Evolutionary conservation across 169 alveolate genomes (phyloP).

Genomic region (Ichthyophthirius multifiliis): DNA sequence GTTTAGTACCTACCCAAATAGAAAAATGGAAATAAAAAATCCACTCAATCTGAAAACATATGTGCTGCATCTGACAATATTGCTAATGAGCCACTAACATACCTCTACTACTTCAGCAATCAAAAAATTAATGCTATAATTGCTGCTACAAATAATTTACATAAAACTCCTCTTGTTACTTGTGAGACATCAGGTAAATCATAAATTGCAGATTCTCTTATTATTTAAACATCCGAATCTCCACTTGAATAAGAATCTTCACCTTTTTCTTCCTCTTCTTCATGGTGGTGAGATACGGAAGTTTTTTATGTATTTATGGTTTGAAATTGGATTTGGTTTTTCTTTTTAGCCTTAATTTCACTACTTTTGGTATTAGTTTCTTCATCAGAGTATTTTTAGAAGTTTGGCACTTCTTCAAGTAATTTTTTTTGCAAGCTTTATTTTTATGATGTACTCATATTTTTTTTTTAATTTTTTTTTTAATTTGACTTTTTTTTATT

Average conservation of each 20-base stretch:
- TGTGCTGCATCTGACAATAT: conserved; percentile 90
- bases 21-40: conserved; percentile 90
- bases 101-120: conserved; percentile 58
- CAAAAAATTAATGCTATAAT: conserved; percentile 14
- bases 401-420: conserved; percentile 4
- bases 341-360: background rate
- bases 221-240: background rate
- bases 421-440: no score
- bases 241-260: background rate
- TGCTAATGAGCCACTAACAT: conserved; percentile 59
- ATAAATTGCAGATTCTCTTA: conserved; percentile 9
- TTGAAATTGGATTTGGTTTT: background rate
- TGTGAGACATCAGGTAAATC: conserved; percentile 34
- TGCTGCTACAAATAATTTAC: conserved; percentile 16
- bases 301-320: background rate
- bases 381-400: background rate
- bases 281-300: background rate
- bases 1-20: conserved; percentile 82
- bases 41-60: conserved; percentile 93
- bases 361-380: background rate
- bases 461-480: no score
- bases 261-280: background rate
- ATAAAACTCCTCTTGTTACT: conserved; percentile 14
- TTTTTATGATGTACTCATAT: no score
- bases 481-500: no score